Base-by-base conservation (phyloP, 768 basidiomycete genomes). In the Hortiboletus campestris region DNA sequence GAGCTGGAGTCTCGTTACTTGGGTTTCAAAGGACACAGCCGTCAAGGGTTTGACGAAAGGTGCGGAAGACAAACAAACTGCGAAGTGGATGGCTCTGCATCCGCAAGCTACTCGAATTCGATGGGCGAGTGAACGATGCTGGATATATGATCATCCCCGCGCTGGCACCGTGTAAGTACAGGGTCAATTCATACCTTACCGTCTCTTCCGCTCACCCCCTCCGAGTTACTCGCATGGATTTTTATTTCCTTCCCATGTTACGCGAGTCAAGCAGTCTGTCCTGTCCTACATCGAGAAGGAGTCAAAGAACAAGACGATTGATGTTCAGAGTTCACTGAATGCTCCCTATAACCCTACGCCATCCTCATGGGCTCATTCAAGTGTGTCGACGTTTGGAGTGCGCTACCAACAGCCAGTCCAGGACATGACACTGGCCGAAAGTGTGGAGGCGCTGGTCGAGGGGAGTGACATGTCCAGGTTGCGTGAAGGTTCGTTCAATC, bases 111-210 rank as follows among this genome's bases (percentile, higher is more conserved):
- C 80, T 29, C 81, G 88, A 61, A 83, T 99, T 39, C 83, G 92
- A 42, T 98, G 96, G 95, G 80, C 81, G 32, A 87, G 89, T 62
- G 95, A 99, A 67, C 83, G 88, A 28, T 98, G 96, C 72, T 96
- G 93, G 91, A 92, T 99, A 61, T 98, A 99, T 72, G 95, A 99
- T 68, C 96, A 98, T 73, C 96, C 96, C 2, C 87, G 93, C 46
- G 85, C 91, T 16, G 89, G 91, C 46, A 97, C 95, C 19, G 94
- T 96, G 85, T 94, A 77, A 66, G 90, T 78, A 29, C 25, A 49
- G 29, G 44, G 35, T 34, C 35, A 50, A 52, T 39, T 28, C 19
- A 29, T 36, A 19, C 35, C 22, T 57, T 34, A 32, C 36, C 22
- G 22, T 46, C 61, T 45, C 52, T 51, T 41, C 7, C 52, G 46